Percentiles rank a stretch among this genome's conserved stretches.
Evolutionary conservation across 352 stramenopile genomes (phyloP).

Genomic region (Plasmopara viticola): DNA sequence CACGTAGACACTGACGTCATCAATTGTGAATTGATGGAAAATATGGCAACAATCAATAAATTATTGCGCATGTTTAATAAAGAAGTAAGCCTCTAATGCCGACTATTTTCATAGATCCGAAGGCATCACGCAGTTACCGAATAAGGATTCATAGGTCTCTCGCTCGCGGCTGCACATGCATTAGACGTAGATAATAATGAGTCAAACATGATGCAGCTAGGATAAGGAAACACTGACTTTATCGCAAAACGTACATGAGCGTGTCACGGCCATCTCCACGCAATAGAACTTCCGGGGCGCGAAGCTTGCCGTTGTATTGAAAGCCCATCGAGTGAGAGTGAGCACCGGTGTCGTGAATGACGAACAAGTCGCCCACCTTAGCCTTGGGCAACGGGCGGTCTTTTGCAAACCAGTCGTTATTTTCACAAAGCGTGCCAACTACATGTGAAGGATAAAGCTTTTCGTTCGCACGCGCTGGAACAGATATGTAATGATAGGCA

Average conservation of each 20-base stretch:
- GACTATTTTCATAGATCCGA: slow-evolving; percentile 26
- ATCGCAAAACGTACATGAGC: slow-evolving; percentile 52
- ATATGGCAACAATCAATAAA: background rate
- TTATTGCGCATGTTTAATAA: background rate
- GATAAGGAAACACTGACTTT: background rate
- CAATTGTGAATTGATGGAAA: background rate
- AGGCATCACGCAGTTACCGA: slow-evolving; percentile 72
- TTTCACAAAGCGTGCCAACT: slow-evolving; percentile 85
- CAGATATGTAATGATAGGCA: slow-evolving; percentile 84
- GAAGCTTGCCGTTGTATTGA: slow-evolving; percentile 90
- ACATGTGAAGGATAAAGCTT: slow-evolving; percentile 52
- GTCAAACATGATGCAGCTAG: background rate
- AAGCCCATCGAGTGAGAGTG: slow-evolving; percentile 91
- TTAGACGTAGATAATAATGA: background rate
- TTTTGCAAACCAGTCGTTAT: slow-evolving; percentile 91
- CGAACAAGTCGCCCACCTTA: slow-evolving; percentile 81
- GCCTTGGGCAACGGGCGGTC: slow-evolving; percentile 62
- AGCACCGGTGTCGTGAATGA: slow-evolving; percentile 86
- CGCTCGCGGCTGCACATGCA: slow-evolving; percentile 45
- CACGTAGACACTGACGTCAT: slow-evolving; percentile 13
- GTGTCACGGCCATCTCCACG: slow-evolving; percentile 41
- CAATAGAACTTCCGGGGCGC: slow-evolving; percentile 81
- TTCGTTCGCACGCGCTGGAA: slow-evolving; percentile 50
- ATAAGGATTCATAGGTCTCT: slow-evolving; percentile 70
- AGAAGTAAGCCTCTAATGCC: background rate